Evolutionary conservation across 495 filamentous ascomycete genomes (phyloP), one percentile per base, ranked within the genome.

Genomic region (Penicilliopsis zonata): DNA sequence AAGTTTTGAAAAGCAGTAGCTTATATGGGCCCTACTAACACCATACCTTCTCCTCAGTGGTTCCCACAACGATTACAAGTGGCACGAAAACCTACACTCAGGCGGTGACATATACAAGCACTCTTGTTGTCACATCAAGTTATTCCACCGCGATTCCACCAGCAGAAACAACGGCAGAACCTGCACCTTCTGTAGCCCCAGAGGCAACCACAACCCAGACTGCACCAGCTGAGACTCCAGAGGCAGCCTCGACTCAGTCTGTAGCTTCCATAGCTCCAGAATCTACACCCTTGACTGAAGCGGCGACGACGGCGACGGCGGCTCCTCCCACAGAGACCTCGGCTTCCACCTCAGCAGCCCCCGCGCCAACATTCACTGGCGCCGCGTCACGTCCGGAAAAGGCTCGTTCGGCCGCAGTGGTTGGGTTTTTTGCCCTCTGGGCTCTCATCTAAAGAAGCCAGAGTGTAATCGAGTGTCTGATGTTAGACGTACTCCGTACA

Each of bases 41-140:
- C 10, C 6, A 6, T 23, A 25, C 21, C 21, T 23, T 23, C 10
- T 10, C 21, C 12, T 33, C 30, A 18, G 21, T 22, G 13, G 24
- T 30, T 24, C 33, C 29, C 13, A 27, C 38, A 23, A 23, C 21
- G 9, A 36, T 50, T 15, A 45, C 47, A 1, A 55, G 39, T 23
- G 44, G 42, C 13, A 46, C 49, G 6, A 29, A 40, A 17, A 42
- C 47, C 26, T 34, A 45, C 4, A 59, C 46, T 9, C 31, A 38
- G 4, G 50, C 55, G 0, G 42, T 49, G 9, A 53, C 51, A 22
- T 15, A 37, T 13, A 54, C 47, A 3, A 52, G 34, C 30, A 47
- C 53, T 12, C 2, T 47, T 6, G 49, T 37, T 18, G 26, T 45
- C 12, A 48, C 49, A 6, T 47, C 49, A 8, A 35, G 44, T 1